Evolutionary conservation across 345 rosid species (phyloP).

Genomic region (Eutrema heterophyllum): DNA sequence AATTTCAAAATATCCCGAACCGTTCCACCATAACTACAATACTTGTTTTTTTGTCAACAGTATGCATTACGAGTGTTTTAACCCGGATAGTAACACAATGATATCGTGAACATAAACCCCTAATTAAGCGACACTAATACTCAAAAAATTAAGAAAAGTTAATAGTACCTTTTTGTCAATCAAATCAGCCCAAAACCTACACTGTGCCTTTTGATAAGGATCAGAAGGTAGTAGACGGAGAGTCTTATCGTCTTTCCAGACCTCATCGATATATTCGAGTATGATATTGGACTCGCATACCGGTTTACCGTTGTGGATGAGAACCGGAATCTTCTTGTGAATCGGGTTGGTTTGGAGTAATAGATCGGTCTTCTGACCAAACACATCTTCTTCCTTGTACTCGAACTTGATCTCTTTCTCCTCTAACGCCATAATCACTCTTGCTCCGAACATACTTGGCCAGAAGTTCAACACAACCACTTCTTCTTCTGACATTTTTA

Average conservation of each 20-base stretch:
- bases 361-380: conserved; percentile 27
- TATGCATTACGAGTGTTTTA: too few relatives aligned
- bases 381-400: conserved; percentile 33
- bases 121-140: not conserved
- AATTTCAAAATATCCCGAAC: too few relatives aligned
- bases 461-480: conserved; percentile 32
- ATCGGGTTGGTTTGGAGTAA: conserved; percentile 30
- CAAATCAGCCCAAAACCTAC: conserved; percentile 29
- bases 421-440: conserved; percentile 32
- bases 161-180: conserved; percentile 31
- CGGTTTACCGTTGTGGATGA: conserved; percentile 33
- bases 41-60: too few relatives aligned
- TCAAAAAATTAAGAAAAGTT: not conserved
- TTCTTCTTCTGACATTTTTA: conserved; percentile 26
- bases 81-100: too few relatives aligned
- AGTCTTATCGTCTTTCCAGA: conserved; percentile 25
- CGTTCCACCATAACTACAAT: too few relatives aligned
- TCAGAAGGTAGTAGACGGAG: conserved; percentile 23
- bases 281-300: conserved; percentile 29
- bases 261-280: conserved; percentile 33
- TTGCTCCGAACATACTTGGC: conserved; percentile 38
- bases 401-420: conserved; percentile 30
- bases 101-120: too few relatives aligned
- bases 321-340: conserved; percentile 32
- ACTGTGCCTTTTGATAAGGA: conserved; percentile 24